These are phyloP conservation scores for Achaetomium macrosporum DNA, from an alignment of 2,329 filamentous ascomycete genomes.

Conservation along the genomic window DNA sequence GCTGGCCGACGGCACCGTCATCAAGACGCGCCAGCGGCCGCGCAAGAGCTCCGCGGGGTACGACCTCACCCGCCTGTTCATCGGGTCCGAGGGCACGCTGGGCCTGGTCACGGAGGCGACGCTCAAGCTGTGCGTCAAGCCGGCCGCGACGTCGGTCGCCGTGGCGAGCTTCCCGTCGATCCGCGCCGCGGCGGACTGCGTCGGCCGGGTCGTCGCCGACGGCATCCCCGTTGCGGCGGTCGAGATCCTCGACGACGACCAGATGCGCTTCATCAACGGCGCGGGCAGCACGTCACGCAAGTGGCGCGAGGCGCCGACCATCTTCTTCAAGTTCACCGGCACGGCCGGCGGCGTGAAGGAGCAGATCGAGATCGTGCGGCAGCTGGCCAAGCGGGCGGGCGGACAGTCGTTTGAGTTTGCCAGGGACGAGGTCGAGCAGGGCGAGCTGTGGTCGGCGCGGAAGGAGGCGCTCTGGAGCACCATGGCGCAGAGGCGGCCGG, in stretches of 20 bases:
- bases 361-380: constrained; percentile 63
- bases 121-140: constrained; percentile 77
- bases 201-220: constrained; percentile 70
- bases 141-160: constrained; percentile 73
- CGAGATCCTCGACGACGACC: constrained; percentile 85
- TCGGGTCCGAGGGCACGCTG: constrained; percentile 86
- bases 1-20: constrained; percentile 80
- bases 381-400: constrained; percentile 54
- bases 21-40: constrained; percentile 83
- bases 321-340: constrained; percentile 81
- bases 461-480: constrained; percentile 82
- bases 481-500: constrained; percentile 58
- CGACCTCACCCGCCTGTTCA: constrained; percentile 82
- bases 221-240: constrained; percentile 86
- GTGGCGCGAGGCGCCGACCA: constrained; percentile 68
- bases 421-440: constrained; percentile 59
- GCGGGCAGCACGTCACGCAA: constrained; percentile 58
- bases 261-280: constrained; percentile 68
- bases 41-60: constrained; percentile 89
- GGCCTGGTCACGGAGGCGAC: constrained; percentile 88
- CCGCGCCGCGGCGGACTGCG: constrained; percentile 70
- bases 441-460: constrained; percentile 74
- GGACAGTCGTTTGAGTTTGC: constrained; percentile 75
- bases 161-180: constrained; percentile 57
- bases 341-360: constrained; percentile 68